Evolutionary conservation across 345 rosid genomes (phyloP).

Genomic region (Eucalyptus regnans): DNA sequence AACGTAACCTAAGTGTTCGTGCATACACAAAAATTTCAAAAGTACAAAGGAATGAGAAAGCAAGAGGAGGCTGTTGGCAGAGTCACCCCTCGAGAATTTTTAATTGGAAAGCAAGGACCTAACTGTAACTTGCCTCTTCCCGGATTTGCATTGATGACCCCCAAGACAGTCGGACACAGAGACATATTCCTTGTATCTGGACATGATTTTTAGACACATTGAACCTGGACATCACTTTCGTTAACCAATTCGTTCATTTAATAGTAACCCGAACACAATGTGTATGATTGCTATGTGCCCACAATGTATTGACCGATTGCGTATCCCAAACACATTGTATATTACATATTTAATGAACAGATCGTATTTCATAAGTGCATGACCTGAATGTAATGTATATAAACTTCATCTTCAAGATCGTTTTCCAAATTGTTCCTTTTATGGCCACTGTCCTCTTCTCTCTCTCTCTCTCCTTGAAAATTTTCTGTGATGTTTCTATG

Average conservation of each 20-base stretch:
- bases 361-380: too few species aligned
- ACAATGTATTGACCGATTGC: too few species aligned
- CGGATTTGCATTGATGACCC: background rate
- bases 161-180: background rate
- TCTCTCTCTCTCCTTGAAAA: background rate
- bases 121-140: background rate
- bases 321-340: background rate
- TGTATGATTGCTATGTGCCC: background rate
- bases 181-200: background rate
- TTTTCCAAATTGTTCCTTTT: background rate
- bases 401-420: background rate
- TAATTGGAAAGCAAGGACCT: background rate
- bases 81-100: background rate
- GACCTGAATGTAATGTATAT: too few species aligned
- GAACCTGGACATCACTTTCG: background rate
- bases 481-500: background rate
- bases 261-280: background rate
- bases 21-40: fast-evolving
- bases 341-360: background rate
- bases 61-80: background rate
- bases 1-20: too few species aligned
- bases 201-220: background rate
- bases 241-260: background rate
- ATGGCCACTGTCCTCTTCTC: background rate
- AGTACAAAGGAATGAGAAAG: background rate